Evolutionary conservation across 805 yeast species (phyloP).

Genomic region (Hanseniaspora hatyaiensis): DNA sequence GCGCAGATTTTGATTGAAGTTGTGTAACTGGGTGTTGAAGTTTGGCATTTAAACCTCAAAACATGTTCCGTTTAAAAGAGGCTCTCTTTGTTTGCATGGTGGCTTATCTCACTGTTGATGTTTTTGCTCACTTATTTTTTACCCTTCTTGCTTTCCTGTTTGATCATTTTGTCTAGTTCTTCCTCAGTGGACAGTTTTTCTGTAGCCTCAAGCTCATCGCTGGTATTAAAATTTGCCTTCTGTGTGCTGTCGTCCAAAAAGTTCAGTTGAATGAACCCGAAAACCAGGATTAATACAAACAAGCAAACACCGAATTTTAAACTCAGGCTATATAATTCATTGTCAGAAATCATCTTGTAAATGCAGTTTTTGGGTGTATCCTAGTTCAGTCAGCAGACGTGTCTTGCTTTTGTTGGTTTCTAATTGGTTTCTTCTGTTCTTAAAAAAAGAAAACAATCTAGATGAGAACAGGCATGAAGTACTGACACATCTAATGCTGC

Average conservation of each 20-base stretch:
- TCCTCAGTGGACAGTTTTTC: neutral
- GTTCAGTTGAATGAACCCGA: slow-evolving; percentile 6
- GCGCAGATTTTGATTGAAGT: no score
- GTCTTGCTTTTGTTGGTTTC: neutral
- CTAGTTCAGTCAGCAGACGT: no score
- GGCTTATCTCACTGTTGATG: no score
- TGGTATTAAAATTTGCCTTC: neutral
- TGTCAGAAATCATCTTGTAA: slow-evolving; percentile 9
- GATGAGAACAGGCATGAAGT: no score
- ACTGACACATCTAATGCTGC: no score
- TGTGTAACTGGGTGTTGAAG: no score
- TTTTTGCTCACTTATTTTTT: neutral
- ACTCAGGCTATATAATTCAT: slow-evolving; percentile 10
- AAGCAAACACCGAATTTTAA: slow-evolving; percentile 6
- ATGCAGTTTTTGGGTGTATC: no score
- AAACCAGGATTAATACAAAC: neutral
- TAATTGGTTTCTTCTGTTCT: neutral
- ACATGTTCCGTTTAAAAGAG: no score
- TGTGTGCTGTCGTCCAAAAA: neutral
- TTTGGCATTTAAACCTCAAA: no score
- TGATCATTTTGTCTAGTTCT: neutral
- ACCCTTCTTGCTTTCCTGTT: neutral
- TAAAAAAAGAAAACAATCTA: neutral
- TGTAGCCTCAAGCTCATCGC: neutral
- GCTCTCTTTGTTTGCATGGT: no score